Conservation (phyloP, 805 yeast genomes). For the Teunomyces barrocoloradensis region DNA sequence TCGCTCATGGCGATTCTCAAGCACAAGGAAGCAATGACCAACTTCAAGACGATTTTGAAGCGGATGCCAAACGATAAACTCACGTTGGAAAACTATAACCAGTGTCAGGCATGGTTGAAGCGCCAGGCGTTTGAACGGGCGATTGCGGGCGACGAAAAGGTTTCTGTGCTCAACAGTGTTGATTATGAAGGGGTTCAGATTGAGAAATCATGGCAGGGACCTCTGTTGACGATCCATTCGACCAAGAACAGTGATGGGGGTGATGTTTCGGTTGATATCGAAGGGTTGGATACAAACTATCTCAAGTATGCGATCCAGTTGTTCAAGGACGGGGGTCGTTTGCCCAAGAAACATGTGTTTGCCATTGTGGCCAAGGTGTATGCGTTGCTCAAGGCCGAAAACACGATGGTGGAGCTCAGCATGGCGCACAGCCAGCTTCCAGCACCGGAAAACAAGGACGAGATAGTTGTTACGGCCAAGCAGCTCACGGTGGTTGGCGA, state of each 20-base stretch:
- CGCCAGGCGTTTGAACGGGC: slow-evolving; percentile 82
- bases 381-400: slow-evolving; percentile 61
- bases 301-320: slow-evolving; percentile 61
- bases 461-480: slow-evolving; percentile 28
- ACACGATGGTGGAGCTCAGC: slow-evolving; percentile 71
- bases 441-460: slow-evolving; percentile 15
- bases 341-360: slow-evolving; percentile 81
- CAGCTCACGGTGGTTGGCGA: slow-evolving; percentile 91
- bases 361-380: slow-evolving; percentile 76
- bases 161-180: slow-evolving; percentile 44
- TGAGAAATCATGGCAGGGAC: slow-evolving; percentile 63
- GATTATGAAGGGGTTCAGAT: slow-evolving; percentile 48
- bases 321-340: slow-evolving; percentile 69
- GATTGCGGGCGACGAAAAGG: slow-evolving; percentile 68
- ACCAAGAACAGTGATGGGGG: slow-evolving; percentile 17
- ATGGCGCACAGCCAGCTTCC: slow-evolving; percentile 32
- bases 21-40: slow-evolving; percentile 69
- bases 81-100: slow-evolving; percentile 60
- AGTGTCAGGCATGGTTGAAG: slow-evolving; percentile 64
- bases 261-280: slow-evolving; percentile 29
- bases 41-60: slow-evolving; percentile 61
- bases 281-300: slow-evolving; percentile 50
- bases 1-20: slow-evolving; percentile 74
- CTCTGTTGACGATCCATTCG: slow-evolving; percentile 42
- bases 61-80: slow-evolving; percentile 65